Evolutionary conservation across 2,329 filamentous ascomycete species (phyloP).

Genomic region (Colletotrichum sp.): DNA sequence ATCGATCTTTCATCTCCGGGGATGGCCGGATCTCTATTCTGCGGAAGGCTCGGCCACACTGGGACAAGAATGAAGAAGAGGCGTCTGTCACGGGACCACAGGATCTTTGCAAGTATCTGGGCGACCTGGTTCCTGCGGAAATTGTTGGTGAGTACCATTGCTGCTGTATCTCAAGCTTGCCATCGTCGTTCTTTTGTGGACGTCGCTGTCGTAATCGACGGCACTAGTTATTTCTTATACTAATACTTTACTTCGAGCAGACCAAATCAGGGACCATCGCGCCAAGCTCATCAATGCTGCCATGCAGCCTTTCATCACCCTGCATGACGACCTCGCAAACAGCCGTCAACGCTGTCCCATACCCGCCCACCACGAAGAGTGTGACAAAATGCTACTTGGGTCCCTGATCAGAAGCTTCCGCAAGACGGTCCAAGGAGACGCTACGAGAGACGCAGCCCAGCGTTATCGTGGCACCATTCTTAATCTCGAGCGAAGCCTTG

Average conservation of each 20-base stretch:
- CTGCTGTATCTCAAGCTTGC: too few relatives aligned
- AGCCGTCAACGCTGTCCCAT: too few relatives aligned
- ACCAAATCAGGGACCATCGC: neutral
- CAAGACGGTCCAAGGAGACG: neutral
- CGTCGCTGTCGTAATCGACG: too few relatives aligned
- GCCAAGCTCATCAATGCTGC: neutral
- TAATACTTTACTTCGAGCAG: neutral
- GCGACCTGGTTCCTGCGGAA: neutral
- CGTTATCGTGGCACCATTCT: neutral
- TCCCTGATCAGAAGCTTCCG: neutral
- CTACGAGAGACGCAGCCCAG: neutral
- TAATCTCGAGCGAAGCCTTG: neutral
- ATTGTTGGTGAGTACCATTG: neutral
- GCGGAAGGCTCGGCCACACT: too few relatives aligned
- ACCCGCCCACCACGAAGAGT: too few relatives aligned
- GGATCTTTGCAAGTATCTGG: neutral
- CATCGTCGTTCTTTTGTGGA: fast-evolving
- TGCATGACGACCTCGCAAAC: neutral
- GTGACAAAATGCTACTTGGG: neutral
- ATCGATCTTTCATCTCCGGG: neutral
- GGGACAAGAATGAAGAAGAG: too few relatives aligned
- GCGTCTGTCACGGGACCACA: too few relatives aligned
- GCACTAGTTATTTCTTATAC: too few relatives aligned
- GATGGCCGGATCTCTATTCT: neutral
- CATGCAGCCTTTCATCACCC: neutral